Conservation (phyloP, 2,329 filamentous ascomycete species). For the Incumbomyces delicatus region DNA sequence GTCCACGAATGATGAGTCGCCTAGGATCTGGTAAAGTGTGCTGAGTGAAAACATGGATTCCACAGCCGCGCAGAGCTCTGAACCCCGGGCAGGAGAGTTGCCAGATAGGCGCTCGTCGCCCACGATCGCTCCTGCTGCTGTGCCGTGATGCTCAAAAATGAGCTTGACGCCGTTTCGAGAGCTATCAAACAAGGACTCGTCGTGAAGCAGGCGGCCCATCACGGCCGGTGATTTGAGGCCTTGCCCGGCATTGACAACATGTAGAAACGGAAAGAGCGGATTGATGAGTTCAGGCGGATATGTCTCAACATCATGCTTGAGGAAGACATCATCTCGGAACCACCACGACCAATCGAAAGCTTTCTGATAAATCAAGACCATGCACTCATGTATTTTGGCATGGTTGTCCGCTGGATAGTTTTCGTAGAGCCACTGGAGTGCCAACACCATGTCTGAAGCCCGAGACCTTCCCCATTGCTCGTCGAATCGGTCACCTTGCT, state of each 20-base stretch:
- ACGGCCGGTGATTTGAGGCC: constrained; percentile 39
- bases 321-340: constrained; percentile 29
- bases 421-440: constrained; percentile 42
- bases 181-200: constrained; percentile 33
- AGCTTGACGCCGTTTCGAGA: constrained; percentile 37
- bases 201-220: constrained; percentile 36
- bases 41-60: constrained; percentile 44
- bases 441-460: constrained; percentile 36
- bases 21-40: constrained; percentile 43
- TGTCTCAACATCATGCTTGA: constrained; percentile 29
- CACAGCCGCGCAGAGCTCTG: constrained; percentile 43
- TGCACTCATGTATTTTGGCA: constrained; percentile 31
- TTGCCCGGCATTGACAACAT: constrained; percentile 41
- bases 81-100: constrained; percentile 33
- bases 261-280: constrained; percentile 31
- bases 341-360: constrained; percentile 33
- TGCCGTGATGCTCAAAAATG: constrained; percentile 40
- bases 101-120: constrained; percentile 42
- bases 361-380: constrained; percentile 34
- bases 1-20: constrained; percentile 41
- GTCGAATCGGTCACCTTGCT: constrained; percentile 35
- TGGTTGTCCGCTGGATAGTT: constrained; percentile 31
- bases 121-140: constrained; percentile 39
- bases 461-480: constrained; percentile 32
- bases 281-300: constrained; percentile 24